Evolutionary conservation across 768 basidiomycete species (phyloP).

Genomic region (Lentinula detonsa): DNA sequence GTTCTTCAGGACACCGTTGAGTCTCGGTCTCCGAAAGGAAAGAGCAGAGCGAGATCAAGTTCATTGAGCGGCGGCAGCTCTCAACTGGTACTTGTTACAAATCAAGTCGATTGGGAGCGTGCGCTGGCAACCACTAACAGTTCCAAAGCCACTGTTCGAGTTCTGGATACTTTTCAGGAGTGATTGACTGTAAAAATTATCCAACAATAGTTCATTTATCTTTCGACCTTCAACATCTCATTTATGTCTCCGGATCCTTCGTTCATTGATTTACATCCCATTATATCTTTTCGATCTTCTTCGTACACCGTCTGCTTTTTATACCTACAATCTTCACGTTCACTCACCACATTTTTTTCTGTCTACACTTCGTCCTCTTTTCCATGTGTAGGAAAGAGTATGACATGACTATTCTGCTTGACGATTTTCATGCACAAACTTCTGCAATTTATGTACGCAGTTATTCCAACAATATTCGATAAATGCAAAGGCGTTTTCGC

Average conservation of each 20-base stretch:
- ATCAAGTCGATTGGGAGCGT: constrained; percentile 57
- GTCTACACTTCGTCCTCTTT: background rate
- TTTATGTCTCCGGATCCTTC: background rate
- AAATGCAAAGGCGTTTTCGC: too few species aligned
- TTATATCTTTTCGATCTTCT: background rate
- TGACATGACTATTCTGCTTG: background rate
- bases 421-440: background rate
- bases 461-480: too few species aligned
- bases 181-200: background rate
- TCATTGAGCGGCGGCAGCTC: constrained; percentile 28
- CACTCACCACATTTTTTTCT: background rate
- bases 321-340: background rate
- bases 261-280: background rate
- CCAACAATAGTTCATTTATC: background rate
- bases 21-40: constrained; percentile 7
- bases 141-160: constrained; percentile 51
- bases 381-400: background rate
- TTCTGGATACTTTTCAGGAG: constrained; percentile 32
- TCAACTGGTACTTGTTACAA: constrained; percentile 39
- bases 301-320: too few species aligned
- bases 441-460: too few species aligned
- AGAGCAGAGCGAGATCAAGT: constrained; percentile 21
- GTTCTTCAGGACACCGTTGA: constrained; percentile 27
- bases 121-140: constrained; percentile 36
- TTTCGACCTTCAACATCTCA: background rate